Evolutionary conservation across 345 rosid genomes (phyloP).

Genomic region (Microthlaspi erraticum): DNA sequence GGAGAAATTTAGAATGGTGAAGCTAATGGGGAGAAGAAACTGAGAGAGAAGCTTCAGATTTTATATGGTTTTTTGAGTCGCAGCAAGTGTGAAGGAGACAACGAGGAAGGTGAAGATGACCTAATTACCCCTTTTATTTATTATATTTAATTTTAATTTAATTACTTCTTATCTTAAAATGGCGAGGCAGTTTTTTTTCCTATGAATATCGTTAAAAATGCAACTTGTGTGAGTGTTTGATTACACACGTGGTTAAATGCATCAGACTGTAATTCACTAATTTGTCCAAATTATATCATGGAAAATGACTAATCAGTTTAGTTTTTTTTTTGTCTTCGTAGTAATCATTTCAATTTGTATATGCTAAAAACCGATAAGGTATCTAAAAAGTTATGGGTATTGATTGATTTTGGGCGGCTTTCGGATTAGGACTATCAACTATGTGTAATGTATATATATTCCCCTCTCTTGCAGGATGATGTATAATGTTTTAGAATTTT

Average conservation of each 20-base stretch:
- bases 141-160: background rate
- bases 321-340: background rate
- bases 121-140: background rate
- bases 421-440: background rate
- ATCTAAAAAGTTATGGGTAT: background rate
- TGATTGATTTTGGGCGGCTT: constrained; percentile 18
- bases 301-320: constrained; percentile 24
- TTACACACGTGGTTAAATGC: constrained; percentile 47
- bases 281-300: background rate
- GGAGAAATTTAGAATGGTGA: background rate
- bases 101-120: constrained; percentile 36
- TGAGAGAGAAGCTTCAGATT: constrained; percentile 8
- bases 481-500: too few species aligned
- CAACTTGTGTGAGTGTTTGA: constrained; percentile 41
- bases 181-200: background rate
- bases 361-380: constrained; percentile 14
- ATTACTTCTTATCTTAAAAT: constrained; percentile 31
- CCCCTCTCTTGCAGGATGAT: too few species aligned
- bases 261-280: constrained; percentile 15
- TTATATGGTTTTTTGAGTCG: constrained; percentile 8
- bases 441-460: too few species aligned
- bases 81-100: constrained; percentile 25
- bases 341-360: constrained; percentile 2
- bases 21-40: constrained; percentile 3
- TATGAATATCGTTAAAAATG: constrained; percentile 23